Conservation (phyloP, 352 stramenopile species). For the Phytopythium chamaehyphon region DNA sequence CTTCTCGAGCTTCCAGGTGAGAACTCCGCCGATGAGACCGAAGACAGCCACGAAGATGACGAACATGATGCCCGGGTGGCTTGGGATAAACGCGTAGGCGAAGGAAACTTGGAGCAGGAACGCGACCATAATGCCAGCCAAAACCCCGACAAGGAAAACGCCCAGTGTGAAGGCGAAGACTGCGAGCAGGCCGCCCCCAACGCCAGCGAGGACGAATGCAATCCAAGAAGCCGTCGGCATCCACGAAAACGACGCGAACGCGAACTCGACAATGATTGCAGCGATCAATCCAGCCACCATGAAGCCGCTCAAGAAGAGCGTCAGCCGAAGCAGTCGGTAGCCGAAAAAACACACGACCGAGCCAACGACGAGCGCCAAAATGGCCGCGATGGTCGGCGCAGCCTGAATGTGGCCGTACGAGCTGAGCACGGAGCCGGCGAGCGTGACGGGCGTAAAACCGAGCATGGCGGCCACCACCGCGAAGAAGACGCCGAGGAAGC, state of each 20-base stretch:
- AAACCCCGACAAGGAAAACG: conserved; percentile 40
- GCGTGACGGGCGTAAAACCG: conserved; percentile 1
- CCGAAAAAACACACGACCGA: conserved; percentile 42
- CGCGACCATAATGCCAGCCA: conserved; percentile 21
- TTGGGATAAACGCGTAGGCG: conserved; percentile 34
- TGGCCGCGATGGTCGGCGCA: conserved; percentile 35
- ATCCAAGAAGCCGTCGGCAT: conserved; percentile 47
- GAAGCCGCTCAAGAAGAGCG: conserved; percentile 55
- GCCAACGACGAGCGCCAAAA: conserved; percentile 45
- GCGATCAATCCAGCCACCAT: conserved; percentile 41
- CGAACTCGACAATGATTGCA: conserved; percentile 30
- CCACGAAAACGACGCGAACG: conserved; percentile 40
- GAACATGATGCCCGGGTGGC: conserved; percentile 41
- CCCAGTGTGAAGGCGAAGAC: conserved; percentile 43
- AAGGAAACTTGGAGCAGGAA: conserved; percentile 30
- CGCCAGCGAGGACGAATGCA: conserved; percentile 31
- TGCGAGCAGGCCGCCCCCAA: conserved; percentile 34
- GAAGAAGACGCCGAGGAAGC: background rate
- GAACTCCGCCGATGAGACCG: conserved; percentile 28
- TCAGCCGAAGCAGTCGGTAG: conserved; percentile 38
- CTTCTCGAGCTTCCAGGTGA: conserved; percentile 57
- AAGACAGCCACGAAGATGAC: conserved; percentile 32
- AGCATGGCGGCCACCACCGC: conserved; percentile 1
- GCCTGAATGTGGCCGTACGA: conserved; percentile 24
- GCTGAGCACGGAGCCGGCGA: background rate